Conservation (phyloP, 192 early-diverging fungal species). For the Backusella circina region DNA sequence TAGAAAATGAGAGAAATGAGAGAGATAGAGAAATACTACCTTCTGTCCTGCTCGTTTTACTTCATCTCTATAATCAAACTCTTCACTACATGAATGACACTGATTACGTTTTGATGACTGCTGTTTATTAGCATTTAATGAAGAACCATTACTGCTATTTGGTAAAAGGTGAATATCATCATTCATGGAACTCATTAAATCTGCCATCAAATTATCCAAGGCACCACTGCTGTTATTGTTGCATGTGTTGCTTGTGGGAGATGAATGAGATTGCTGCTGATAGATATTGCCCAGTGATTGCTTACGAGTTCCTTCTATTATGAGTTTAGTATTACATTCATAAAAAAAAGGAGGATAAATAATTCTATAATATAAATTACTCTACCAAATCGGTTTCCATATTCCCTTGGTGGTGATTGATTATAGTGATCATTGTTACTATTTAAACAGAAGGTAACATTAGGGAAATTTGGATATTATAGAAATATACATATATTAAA, state of each 20-base stretch:
- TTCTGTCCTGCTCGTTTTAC: slow-evolving; percentile 14
- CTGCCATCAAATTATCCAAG: slow-evolving; percentile 29
- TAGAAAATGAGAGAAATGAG: not conserved
- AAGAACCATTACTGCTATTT: not conserved
- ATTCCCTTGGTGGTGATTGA: not conserved
- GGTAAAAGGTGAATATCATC: slow-evolving; percentile 2
- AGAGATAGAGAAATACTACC: not conserved
- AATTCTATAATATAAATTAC: not conserved
- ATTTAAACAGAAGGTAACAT: not conserved
- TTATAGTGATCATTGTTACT: not conserved
- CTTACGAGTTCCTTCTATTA: slow-evolving; percentile 7
- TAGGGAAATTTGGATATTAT: not conserved
- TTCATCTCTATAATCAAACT: slow-evolving; percentile 27
- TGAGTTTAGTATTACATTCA: not conserved
- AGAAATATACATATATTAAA: not conserved
- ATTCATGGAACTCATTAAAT: slow-evolving; percentile 30
- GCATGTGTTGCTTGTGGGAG: not conserved
- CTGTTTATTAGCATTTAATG: not conserved
- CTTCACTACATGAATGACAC: slow-evolving; percentile 20
- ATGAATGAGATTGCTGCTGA: not conserved
- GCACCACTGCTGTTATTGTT: slow-evolving; percentile 13
- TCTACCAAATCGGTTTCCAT: slow-evolving; percentile 8
- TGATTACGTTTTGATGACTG: not conserved
- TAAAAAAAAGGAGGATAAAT: not conserved
- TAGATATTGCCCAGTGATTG: slow-evolving; percentile 7